Base-by-base conservation (phyloP, 495 filamentous ascomycete species). In the Podospora fimiseda region DNA sequence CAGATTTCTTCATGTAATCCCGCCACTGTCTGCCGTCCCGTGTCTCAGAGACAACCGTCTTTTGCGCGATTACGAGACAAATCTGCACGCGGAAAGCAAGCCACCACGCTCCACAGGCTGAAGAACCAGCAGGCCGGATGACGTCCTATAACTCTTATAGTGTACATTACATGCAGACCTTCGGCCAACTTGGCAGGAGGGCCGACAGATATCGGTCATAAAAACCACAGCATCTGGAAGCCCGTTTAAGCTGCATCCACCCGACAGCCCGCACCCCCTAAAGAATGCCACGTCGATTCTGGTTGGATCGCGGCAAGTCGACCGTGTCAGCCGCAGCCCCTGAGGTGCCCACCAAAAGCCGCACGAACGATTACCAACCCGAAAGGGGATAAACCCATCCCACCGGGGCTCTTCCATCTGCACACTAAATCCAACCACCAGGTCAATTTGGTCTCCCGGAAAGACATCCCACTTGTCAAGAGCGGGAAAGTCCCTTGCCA, bases 251-350 rank as follows among this genome's bases (percentile, higher is more conserved):
- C 15, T 50, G 48, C 37, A 27, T 19, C 37, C 11, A 24, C 9
- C 52, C 39, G 50, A 23, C 43, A 37, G 11, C 37, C 15, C 49
- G 37, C 33, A 33, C 5, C 27, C 27, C 11, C 27, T 33, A 5
- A 33, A 33, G 27, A 33, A 33, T 33, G 27, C 27, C 27, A 33
- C 27, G 6, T 48, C 41, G 18, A 36, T 36, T 47, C 45, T 57
- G 46, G 50, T 51, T 53, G 50, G 55, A 37, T 50, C 23, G 46
- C 22, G 40, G 50, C 50, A 58, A 50, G 50, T 46, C 43, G 40
- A 36, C 40, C 43, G 20, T 50, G 33, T 47, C 55, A 57, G 50
- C 55, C 55, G 45, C 54, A 39, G 54, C 49, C 54, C 49, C 54
- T 56, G 54, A 42, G n/a, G n/a, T 33, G 27, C 6, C 27, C 27